Conservation (phyloP, 2,329 filamentous ascomycete species). For the Monosporascus sp. region DNA sequence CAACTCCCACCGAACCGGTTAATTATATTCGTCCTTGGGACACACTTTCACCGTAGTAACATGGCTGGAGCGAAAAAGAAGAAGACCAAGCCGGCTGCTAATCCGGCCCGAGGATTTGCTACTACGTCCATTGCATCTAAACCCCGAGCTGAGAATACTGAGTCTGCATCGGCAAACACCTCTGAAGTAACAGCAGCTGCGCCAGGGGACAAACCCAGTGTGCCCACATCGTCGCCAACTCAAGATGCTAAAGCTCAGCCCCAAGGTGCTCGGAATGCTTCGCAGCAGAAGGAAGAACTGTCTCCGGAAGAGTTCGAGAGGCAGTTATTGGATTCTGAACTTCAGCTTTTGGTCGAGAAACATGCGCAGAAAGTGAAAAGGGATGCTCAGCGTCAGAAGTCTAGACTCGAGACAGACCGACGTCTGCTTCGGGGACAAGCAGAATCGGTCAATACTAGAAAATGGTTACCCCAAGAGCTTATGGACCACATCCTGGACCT, state of each 20-base stretch:
- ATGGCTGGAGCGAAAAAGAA: constrained; percentile 74
- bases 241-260: constrained; percentile 12
- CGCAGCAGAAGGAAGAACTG: constrained; percentile 42
- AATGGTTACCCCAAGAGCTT: constrained; percentile 77
- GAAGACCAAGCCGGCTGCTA: constrained; percentile 85
- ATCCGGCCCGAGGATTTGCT: constrained; percentile 87
- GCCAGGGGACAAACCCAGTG: constrained; percentile 17
- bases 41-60: constrained; percentile 8
- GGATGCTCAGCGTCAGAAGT: constrained; percentile 71
- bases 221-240: constrained; percentile 25
- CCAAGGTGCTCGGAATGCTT: constrained; percentile 9
- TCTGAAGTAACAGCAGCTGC: constrained; percentile 22
- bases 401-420: constrained; percentile 77
- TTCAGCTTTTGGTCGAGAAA: constrained; percentile 84
- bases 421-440: constrained; percentile 76
- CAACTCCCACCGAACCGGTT: not conserved
- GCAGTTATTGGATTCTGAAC: constrained; percentile 83
- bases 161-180: constrained; percentile 20
- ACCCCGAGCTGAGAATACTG: constrained; percentile 53
- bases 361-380: constrained; percentile 71
- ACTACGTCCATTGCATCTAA: constrained; percentile 91
- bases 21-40: not conserved
- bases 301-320: constrained; percentile 85
- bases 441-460: constrained; percentile 62
- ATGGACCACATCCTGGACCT: constrained; percentile 72